Base-by-base conservation (phyloP, 352 stramenopile genomes). In the Phytophthora megakarya region DNA sequence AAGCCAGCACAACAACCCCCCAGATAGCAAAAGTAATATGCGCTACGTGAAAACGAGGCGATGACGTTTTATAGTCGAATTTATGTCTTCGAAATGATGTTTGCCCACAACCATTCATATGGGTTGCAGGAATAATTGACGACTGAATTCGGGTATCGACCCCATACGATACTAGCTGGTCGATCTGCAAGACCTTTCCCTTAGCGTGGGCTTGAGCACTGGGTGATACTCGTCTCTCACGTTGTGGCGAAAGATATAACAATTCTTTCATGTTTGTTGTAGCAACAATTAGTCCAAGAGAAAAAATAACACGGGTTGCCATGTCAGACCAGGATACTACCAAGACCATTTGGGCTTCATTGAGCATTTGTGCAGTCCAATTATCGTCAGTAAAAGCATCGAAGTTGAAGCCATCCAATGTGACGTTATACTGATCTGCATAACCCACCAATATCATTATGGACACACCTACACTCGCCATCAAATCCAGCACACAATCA, bases 241-340 rank as follows among this genome's bases (percentile, higher is more conserved):
- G 7, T 30, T 3, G 28, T 3, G 50, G 26, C 3, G 8, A 11
- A 0, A 21, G 46, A 16, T 9, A 43, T 13, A 78, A 18, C 3
- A 78, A 39, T 0, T 50, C 43, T 40, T 73, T 67, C 53, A 75
- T 65, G 12, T 59, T 61, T 12, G 38, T 37, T 4, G 61, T 60
- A 11, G 46, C 62, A 1, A 59, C 35, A 26, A 68, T 48, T 2
- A 74, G 40, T 5, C 67, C 53, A 6, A 78, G 13, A 1, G 66
- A 50, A 25, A 73, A 70, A 5, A 73, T 10, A 0, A 70, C 18
- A 5, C 59, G 66, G 4, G 19, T 65, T 3, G 28, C 19, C 1
- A 78, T 21, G 46, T 75, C 70, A 2, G 38, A 22, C 66, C 62
- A 78, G 3, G 70, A 78, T 7, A 54, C 37, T 0, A 78, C 65